Evolutionary conservation across 805 yeast species (phyloP).

Genomic region (Cyberlindnera mycetangii): DNA sequence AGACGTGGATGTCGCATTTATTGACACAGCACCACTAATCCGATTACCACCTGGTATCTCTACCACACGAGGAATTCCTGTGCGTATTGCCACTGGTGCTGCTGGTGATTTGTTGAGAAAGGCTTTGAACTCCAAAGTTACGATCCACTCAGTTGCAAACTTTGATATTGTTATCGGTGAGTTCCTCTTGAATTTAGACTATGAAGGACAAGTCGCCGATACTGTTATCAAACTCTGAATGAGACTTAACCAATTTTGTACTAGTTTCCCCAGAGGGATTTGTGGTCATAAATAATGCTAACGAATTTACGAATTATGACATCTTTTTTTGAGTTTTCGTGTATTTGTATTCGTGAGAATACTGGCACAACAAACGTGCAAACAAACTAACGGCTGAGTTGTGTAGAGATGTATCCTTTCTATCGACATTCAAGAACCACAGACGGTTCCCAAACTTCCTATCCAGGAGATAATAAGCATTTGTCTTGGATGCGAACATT

Average conservation of each 20-base stretch:
- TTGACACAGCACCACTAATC: slow-evolving; percentile 39
- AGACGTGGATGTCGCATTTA: slow-evolving; percentile 44
- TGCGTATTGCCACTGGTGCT: slow-evolving; percentile 40
- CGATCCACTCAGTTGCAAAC: slow-evolving; percentile 44
- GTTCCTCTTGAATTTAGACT: slow-evolving; percentile 41
- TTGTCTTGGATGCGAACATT: slow-evolving; percentile 31
- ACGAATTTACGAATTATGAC: slow-evolving; percentile 5
- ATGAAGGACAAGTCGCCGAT: slow-evolving; percentile 42
- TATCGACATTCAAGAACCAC: slow-evolving; percentile 32
- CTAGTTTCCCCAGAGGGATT: not conserved
- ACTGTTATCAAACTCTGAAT: slow-evolving; percentile 36
- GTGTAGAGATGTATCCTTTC: slow-evolving; percentile 26
- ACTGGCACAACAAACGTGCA: not conserved
- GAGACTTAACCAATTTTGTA: too few relatives aligned
- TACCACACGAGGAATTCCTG: slow-evolving; percentile 48
- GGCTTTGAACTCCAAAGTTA: slow-evolving; percentile 49
- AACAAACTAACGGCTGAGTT: not conserved
- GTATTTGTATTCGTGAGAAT: too few relatives aligned
- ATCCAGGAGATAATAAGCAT: slow-evolving; percentile 27
- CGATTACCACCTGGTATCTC: slow-evolving; percentile 51
- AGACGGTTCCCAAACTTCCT: slow-evolving; percentile 32
- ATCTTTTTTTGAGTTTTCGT: not conserved
- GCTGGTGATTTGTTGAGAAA: slow-evolving; percentile 48
- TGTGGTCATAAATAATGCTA: slow-evolving; percentile 10
- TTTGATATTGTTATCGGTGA: slow-evolving; percentile 38